Percentiles rank a stretch among this genome's conserved stretches.
These are phyloP conservation scores for Hyaloperonospora brassicae DNA, from an alignment of 352 stramenopile genomes.

Conservation along the genomic window DNA sequence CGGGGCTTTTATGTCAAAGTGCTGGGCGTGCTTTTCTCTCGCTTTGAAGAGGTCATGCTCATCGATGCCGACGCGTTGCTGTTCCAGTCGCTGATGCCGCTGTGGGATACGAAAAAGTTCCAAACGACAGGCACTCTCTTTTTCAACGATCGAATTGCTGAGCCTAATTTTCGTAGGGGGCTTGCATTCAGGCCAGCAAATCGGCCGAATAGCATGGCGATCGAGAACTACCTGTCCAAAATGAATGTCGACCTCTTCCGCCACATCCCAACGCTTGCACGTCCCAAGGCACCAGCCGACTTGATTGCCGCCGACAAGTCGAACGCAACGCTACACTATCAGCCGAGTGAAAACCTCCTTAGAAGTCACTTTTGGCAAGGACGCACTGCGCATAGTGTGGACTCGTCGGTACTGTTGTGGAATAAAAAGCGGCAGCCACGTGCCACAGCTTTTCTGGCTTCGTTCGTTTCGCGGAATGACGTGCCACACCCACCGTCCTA, in stretches of 20 bases:
- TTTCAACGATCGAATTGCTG: conserved; percentile 50
- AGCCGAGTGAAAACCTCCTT: conserved; percentile 12
- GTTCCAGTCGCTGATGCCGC: conserved; percentile 30
- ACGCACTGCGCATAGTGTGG: conserved; percentile 28
- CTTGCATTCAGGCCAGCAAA: background rate
- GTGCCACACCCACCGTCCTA: conserved; percentile 29
- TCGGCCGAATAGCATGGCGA: too few relatives aligned
- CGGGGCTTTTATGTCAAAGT: conserved; percentile 50
- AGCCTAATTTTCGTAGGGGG: conserved; percentile 25
- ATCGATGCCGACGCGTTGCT: conserved; percentile 48
- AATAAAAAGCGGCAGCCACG: too few relatives aligned
- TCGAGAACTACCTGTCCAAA: too few relatives aligned
- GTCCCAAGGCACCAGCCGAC: too few relatives aligned
- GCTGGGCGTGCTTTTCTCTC: conserved; percentile 33
- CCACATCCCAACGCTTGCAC: too few relatives aligned
- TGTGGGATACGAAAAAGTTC: conserved; percentile 32
- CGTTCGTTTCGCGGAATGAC: conserved; percentile 26
- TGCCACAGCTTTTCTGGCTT: too few relatives aligned
- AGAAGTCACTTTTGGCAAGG: conserved; percentile 30
- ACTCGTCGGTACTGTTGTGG: too few relatives aligned
- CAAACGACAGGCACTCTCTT: conserved; percentile 39
- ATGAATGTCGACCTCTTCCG: too few relatives aligned
- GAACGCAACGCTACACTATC: too few relatives aligned
- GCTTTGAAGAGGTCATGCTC: conserved; percentile 43
- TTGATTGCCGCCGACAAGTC: too few relatives aligned